Evolutionary conservation across 2,329 filamentous ascomycete genomes (phyloP).

Genomic region (Fusarium caatingaense): DNA sequence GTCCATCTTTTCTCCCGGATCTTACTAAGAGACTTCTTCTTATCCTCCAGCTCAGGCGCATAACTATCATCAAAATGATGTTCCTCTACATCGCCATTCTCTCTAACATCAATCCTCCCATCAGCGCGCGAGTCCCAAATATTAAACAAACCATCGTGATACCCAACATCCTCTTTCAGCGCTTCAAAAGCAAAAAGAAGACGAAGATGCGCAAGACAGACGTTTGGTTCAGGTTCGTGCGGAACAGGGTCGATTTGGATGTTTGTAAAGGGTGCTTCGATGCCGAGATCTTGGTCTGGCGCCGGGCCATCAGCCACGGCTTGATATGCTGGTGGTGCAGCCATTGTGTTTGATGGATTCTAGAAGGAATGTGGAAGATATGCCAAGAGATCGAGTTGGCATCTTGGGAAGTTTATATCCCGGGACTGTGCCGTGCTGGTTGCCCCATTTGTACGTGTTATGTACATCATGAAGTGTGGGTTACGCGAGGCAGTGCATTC

Average conservation of each 20-base stretch:
- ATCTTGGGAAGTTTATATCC: slow-evolving; percentile 12
- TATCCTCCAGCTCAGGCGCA: slow-evolving; percentile 40
- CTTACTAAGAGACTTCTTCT: slow-evolving; percentile 54
- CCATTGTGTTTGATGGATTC: not conserved
- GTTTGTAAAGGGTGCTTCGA: slow-evolving; percentile 24
- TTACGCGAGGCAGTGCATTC: slow-evolving; percentile 14
- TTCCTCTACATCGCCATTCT: slow-evolving; percentile 31
- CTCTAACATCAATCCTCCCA: slow-evolving; percentile 10
- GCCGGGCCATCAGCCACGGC: not conserved
- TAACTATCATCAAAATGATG: slow-evolving; percentile 8
- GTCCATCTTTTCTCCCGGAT: slow-evolving; percentile 76
- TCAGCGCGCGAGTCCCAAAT: slow-evolving; percentile 60
- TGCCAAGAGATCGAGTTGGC: not conserved
- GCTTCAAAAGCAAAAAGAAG: slow-evolving; percentile 72
- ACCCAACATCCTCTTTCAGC: slow-evolving; percentile 70
- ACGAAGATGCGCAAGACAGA: slow-evolving; percentile 66
- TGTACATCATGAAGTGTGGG: not conserved
- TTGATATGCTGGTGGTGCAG: slow-evolving; percentile 29
- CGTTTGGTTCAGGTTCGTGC: slow-evolving; percentile 29
- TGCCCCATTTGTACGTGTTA: not conserved
- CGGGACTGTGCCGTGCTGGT: not conserved
- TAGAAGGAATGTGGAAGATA: not conserved
- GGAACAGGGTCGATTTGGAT: slow-evolving; percentile 22
- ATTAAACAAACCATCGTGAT: slow-evolving; percentile 69
- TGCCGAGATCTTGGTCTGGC: slow-evolving; percentile 13